phyloP scores from a whole-genome alignment of 805 yeast genomes.

The Saccharomycopsis sp. region DNA sequence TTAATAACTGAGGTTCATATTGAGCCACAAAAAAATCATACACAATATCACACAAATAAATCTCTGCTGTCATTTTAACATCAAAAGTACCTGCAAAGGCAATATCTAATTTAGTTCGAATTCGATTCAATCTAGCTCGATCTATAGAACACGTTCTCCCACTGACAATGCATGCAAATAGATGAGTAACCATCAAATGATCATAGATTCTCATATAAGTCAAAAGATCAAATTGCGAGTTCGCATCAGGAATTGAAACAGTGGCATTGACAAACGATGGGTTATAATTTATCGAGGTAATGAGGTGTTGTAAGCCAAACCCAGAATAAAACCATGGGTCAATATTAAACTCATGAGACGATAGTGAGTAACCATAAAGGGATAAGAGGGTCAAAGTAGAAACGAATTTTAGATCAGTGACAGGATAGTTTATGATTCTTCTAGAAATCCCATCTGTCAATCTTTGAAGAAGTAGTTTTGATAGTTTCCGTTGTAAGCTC shows the following conservation, averaged over 20 bases:
- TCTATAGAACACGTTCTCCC: constrained; percentile 45
- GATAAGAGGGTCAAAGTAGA: constrained; percentile 46
- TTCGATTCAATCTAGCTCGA: constrained; percentile 39
- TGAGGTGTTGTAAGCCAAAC: constrained; percentile 41
- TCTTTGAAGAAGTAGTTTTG: constrained; percentile 32
- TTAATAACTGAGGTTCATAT: constrained; percentile 20
- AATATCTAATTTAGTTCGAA: constrained; percentile 39
- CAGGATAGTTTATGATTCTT: constrained; percentile 30
- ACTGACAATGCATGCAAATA: constrained; percentile 43
- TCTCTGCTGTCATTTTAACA: constrained; percentile 53
- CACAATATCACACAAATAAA: constrained; percentile 27
- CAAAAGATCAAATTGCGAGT: constrained; percentile 37
- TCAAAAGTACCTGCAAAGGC: constrained; percentile 51
- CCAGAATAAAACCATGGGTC: constrained; percentile 51
- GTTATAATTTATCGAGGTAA: constrained; percentile 28
- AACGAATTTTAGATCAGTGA: constrained; percentile 37
- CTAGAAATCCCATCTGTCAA: constrained; percentile 35
- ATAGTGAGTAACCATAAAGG: constrained; percentile 42
- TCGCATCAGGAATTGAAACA: constrained; percentile 20
- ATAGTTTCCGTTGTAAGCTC: constrained; percentile 27
- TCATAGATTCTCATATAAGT: constrained; percentile 47
- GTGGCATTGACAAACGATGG: constrained; percentile 20
- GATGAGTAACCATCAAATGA: constrained; percentile 44
- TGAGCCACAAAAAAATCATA: constrained; percentile 17
- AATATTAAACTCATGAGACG: constrained; percentile 30